Base-by-base conservation (phyloP, 805 yeast species). In the Metschnikowia cerradonensis region DNA sequence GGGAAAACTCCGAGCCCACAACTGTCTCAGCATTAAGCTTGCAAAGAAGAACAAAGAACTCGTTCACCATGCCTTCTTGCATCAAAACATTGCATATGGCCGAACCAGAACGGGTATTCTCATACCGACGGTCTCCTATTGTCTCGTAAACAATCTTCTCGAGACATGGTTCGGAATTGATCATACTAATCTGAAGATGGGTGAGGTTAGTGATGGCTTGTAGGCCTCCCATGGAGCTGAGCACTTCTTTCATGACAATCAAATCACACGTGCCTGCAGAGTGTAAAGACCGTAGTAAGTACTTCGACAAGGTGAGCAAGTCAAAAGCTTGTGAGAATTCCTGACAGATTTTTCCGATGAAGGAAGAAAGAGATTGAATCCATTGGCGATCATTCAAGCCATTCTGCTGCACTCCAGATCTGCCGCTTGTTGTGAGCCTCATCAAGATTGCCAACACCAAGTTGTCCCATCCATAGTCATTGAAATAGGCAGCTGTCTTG, bases 301-400 rank as follows among this genome's bases (percentile, higher is more conserved):
- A 86, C 2, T 71, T 68, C 14, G 90, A 62, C 11, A 92, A 67
- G 3, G 92, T 89, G 3, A 71, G 64, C 35, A 88, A 61, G 57
- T 84, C 84, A 70, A 92, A 81, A 2, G 66, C 58, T 55, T 66
- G 52, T 35, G 81, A 71, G 71, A 83, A 73, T 41, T 75, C 64
- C 57, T 78, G 67, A 65, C 89, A 79, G 4, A 90, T 68, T 49
- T 85, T 82, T 0, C 96, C 96, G 47, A 88, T 80, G 62, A 92
- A 91, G 1, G 82, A 72, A 0, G 96, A 79, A 32, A 92, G 72
- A 20, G 96, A 86, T 59, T 86, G 94, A 33, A 90, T 77, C 98
- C 98, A 92, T 58, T 80, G 83, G 23, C 86, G 74, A 51, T 88
- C 91, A 58, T 83, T 82, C 50, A 92, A 69, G 7, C 97, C 97